A percentile compares a stretch with the other conserved stretches of the same genome.
Conservation (phyloP, 1,139 yeast species). For the Candida buenavistaensis region DNA sequence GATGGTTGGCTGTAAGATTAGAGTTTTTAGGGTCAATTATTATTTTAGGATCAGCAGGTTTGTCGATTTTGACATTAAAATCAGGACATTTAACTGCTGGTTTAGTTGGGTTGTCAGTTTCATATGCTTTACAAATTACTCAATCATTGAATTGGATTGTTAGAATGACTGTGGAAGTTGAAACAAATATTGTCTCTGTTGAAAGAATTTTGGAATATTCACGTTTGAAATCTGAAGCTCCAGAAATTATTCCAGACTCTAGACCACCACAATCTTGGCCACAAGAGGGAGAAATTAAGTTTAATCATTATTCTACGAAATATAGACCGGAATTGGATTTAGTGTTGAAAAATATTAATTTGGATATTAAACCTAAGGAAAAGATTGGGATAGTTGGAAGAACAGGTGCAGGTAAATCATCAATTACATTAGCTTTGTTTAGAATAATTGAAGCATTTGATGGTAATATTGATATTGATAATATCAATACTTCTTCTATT, state of each 20-base stretch:
- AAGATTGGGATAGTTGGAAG: conserved; percentile 95
- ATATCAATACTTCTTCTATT: conserved; percentile 62
- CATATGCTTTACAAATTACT: conserved; percentile 89
- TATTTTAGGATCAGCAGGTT: conserved; percentile 81
- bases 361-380: conserved; percentile 72
- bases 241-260: conserved; percentile 63
- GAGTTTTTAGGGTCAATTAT: conserved; percentile 89
- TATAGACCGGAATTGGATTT: conserved; percentile 84
- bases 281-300: conserved; percentile 63
- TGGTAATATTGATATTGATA: conserved; percentile 78
- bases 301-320: conserved; percentile 75
- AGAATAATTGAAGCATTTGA: conserved; percentile 79
- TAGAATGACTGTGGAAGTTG: conserved; percentile 97
- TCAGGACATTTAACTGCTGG: conserved; percentile 80
- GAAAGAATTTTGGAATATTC: conserved; percentile 93
- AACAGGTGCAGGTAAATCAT: conserved; percentile 97
- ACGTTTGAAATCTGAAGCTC: conserved; percentile 74
- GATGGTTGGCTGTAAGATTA: conserved; percentile 95
- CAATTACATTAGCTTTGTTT: conserved; percentile 85
- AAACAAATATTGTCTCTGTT: conserved; percentile 93
- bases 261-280: conserved; percentile 86
- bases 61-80: conserved; percentile 68
- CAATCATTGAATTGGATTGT: conserved; percentile 97
- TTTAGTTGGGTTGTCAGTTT: conserved; percentile 87
- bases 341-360: conserved; percentile 69